A percentile compares a stretch with the other conserved stretches of the same genome.
These are phyloP conservation scores for Annona cherimola DNA, from an alignment of 164 flowering plant genomes.

Conservation along the genomic window DNA sequence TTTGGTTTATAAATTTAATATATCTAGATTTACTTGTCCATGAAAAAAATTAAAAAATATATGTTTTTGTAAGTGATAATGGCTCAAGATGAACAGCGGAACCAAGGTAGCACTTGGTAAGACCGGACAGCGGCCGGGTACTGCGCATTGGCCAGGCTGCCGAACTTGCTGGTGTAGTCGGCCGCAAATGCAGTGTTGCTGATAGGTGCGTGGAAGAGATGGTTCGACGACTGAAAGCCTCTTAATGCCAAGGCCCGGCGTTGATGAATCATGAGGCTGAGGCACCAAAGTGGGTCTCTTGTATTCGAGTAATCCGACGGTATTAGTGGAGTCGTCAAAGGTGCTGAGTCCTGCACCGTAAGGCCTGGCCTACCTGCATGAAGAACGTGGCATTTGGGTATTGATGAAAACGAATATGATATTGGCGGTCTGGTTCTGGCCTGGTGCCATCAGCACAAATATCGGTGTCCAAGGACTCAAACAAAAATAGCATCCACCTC, in stretches of 20 bases:
- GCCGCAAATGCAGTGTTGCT: constrained; percentile 21
- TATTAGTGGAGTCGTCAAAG: constrained; percentile 48
- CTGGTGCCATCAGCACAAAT: constrained; percentile 38
- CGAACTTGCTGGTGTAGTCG: constrained; percentile 14
- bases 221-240: constrained; percentile 22
- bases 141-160: constrained; percentile 21
- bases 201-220: constrained; percentile 14
- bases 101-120: no score
- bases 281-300: not conserved
- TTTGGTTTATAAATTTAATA: no score
- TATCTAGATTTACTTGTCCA: no score
- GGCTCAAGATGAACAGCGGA: no score
- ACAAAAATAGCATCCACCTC: constrained; percentile 48
- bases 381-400: constrained; percentile 36
- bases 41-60: no score
- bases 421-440: constrained; percentile 57
- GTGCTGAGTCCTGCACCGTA: constrained; percentile 38
- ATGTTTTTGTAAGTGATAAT: no score
- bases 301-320: constrained; percentile 38
- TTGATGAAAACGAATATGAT: constrained; percentile 34
- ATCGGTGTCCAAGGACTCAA: constrained; percentile 39
- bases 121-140: constrained; percentile 24
- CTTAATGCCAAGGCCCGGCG: not conserved
- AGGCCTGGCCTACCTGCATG: constrained; percentile 47
- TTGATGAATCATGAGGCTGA: not conserved